phyloP scores from a whole-genome alignment of 768 basidiomycete genomes.

The Lepiota venenata region DNA sequence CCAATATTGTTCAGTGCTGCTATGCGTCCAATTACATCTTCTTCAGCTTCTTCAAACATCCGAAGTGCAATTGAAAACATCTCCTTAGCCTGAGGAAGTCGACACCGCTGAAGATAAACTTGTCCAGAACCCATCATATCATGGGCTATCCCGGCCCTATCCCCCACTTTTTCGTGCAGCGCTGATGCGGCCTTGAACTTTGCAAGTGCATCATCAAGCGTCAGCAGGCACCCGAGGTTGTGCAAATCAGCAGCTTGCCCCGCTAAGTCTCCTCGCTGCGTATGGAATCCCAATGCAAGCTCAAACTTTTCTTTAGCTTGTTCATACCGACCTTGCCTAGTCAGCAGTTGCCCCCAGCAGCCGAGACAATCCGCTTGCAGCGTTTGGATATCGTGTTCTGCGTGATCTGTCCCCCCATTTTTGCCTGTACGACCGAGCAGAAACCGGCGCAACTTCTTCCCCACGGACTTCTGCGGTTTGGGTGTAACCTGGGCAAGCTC shows the following conservation, averaged over 20 bases:
- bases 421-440: constrained; percentile 1
- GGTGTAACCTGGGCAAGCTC: not conserved
- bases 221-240: constrained; percentile 20
- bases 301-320: constrained; percentile 21
- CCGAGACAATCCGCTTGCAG: constrained; percentile 25
- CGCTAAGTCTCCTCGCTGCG: constrained; percentile 16
- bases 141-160: constrained; percentile 21
- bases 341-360: constrained; percentile 24
- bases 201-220: constrained; percentile 13
- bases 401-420: not conserved
- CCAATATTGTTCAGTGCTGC: constrained; percentile 23
- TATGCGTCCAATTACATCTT: constrained; percentile 19
- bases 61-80: constrained; percentile 14
- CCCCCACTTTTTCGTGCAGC: constrained; percentile 18
- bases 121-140: constrained; percentile 23
- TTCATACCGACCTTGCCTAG: constrained; percentile 17
- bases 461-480: not conserved
- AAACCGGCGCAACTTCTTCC: not conserved
- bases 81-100: constrained; percentile 11
- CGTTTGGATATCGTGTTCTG: constrained; percentile 2
- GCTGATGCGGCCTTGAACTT: constrained; percentile 15
- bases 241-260: constrained; percentile 27
- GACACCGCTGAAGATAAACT: constrained; percentile 15
- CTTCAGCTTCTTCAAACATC: constrained; percentile 14
- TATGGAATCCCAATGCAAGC: constrained; percentile 21